These are phyloP conservation scores for Mychonastes homosphaera DNA, from an alignment of 139 green algal species.

Conservation along the genomic window DNA sequence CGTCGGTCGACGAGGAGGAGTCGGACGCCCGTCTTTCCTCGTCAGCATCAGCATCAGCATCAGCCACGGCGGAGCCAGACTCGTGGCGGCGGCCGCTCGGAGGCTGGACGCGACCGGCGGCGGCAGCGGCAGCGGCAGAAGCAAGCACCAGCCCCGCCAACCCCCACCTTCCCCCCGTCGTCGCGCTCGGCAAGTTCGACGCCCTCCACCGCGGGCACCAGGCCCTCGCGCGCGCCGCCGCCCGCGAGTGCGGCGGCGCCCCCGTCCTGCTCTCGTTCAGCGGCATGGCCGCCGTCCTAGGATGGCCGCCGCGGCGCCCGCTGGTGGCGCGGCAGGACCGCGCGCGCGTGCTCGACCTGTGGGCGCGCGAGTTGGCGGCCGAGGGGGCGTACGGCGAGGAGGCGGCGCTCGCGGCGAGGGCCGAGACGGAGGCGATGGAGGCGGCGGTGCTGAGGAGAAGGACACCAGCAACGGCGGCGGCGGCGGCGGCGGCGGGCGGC, in stretches of 20 bases:
- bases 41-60: too few species aligned
- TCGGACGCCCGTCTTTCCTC: too few species aligned
- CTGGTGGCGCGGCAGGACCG: slow-evolving; percentile 67
- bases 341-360: slow-evolving; percentile 52
- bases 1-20: too few species aligned
- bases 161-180: too few species aligned
- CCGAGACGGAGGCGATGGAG: background rate
- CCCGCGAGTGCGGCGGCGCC: slow-evolving; percentile 21
- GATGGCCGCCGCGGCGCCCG: slow-evolving; percentile 53
- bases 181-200: slow-evolving; percentile 91
- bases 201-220: slow-evolving; percentile 80
- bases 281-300: slow-evolving; percentile 72
- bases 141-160: too few species aligned
- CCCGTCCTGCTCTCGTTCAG: slow-evolving; percentile 74
- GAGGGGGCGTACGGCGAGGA: too few species aligned
- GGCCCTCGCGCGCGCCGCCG: slow-evolving; percentile 44
- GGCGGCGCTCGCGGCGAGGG: too few species aligned
- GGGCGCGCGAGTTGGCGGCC: slow-evolving; percentile 29
- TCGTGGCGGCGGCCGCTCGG: too few species aligned
- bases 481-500: background rate
- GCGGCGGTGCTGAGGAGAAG: background rate
- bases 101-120: too few species aligned
- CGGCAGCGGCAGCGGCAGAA: too few species aligned
- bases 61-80: too few species aligned
- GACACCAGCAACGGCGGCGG: background rate